Conservation (phyloP, 1,139 yeast species). For the Pichia sp. region DNA sequence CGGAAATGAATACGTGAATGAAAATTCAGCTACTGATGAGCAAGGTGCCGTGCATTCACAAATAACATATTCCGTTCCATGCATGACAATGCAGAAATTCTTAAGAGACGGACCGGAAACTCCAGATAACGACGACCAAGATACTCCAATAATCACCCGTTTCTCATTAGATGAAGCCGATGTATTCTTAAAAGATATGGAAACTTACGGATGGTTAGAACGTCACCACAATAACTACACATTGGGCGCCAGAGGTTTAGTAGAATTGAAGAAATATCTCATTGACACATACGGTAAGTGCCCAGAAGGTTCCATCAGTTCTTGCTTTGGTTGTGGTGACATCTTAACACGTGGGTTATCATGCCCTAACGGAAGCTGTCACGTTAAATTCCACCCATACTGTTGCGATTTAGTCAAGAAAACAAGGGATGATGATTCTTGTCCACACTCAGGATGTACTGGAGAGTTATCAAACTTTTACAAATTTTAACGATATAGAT, state of each 20-base stretch:
- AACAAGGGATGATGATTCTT: constrained; percentile 27
- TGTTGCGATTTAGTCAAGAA: constrained; percentile 44
- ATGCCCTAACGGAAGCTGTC: constrained; percentile 37
- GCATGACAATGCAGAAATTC: constrained; percentile 15
- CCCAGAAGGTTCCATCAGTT: constrained; percentile 41
- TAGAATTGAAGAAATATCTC: constrained; percentile 48
- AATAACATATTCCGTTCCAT: constrained; percentile 16
- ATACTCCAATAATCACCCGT: constrained; percentile 19
- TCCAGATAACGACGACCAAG: constrained; percentile 6
- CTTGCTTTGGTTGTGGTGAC: constrained; percentile 55
- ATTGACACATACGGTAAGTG: constrained; percentile 36
- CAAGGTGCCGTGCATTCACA: constrained; percentile 1
- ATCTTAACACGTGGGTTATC: constrained; percentile 54
- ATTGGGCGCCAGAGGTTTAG: constrained; percentile 41
- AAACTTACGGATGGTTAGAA: constrained; percentile 55
- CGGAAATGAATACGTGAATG: constrained; percentile 13
- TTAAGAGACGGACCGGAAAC: constrained; percentile 12
- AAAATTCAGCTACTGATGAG: neutral
- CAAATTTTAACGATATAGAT: neutral
- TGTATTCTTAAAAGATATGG: constrained; percentile 38
- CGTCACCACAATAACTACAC: constrained; percentile 28
- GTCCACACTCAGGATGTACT: constrained; percentile 32
- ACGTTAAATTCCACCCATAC: constrained; percentile 45
- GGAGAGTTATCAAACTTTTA: constrained; percentile 7
- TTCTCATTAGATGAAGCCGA: constrained; percentile 30